phyloP scores from a whole-genome alignment of 2,329 filamentous ascomycete genomes.

The Ceratocystis lukuohia region DNA sequence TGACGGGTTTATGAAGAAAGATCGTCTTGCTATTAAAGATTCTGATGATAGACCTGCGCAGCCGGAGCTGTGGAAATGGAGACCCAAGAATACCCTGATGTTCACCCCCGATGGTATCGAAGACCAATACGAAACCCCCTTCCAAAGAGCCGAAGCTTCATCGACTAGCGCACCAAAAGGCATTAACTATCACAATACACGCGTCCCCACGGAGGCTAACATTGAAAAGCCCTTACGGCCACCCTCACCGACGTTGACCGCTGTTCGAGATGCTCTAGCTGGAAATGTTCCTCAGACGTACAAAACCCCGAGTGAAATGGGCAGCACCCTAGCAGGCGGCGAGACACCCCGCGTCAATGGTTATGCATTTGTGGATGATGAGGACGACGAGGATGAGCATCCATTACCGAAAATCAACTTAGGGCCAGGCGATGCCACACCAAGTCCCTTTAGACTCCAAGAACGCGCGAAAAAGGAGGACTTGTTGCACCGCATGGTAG shows the following conservation, averaged over 20 bases:
- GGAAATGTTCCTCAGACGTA: constrained; percentile 51
- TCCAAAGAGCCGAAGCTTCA: constrained; percentile 52
- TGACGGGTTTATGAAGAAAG: constrained; percentile 41
- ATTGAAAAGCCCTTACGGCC: constrained; percentile 37
- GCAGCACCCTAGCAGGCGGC: constrained; percentile 34
- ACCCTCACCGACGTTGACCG: constrained; percentile 69
- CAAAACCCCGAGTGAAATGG: constrained; percentile 41
- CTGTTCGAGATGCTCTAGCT: constrained; percentile 70
- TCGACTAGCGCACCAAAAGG: constrained; percentile 65
- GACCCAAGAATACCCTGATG: constrained; percentile 76
- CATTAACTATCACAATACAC: constrained; percentile 72
- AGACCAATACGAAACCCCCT: constrained; percentile 46
- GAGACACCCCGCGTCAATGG: constrained; percentile 81
- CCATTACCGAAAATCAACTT: constrained; percentile 39
- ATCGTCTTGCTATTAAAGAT: constrained; percentile 51
- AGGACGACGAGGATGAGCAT: constrained; percentile 33
- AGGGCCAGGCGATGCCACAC: constrained; percentile 46
- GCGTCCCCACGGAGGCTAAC: constrained; percentile 29
- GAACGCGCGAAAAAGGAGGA: constrained; percentile 64
- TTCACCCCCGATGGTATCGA: constrained; percentile 57
- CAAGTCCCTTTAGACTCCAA: constrained; percentile 68
- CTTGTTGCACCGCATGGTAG: constrained; percentile 76
- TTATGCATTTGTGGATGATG: constrained; percentile 87
- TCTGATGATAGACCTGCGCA: constrained; percentile 59
- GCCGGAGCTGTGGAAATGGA: constrained; percentile 60